Evolutionary conservation across 2,329 filamentous ascomycete genomes (phyloP).

Genomic region (Alternaria metachromatica): DNA sequence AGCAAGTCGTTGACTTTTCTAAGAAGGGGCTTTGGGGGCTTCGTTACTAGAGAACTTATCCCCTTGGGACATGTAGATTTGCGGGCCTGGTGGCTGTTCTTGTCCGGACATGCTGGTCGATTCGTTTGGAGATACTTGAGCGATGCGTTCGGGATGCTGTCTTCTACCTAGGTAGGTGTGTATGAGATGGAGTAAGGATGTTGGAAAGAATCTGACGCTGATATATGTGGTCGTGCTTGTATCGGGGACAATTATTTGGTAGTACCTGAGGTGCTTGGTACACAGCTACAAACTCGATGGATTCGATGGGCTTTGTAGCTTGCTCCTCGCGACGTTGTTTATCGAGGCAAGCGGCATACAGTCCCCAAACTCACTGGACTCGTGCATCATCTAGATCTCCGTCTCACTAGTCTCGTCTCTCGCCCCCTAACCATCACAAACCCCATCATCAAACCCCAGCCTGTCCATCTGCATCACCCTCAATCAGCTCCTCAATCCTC

Average conservation of each 20-base stretch:
- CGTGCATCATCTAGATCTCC: no score
- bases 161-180: not conserved
- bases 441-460: no score
- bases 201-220: not conserved
- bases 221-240: not conserved
- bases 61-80: not conserved
- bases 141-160: not conserved
- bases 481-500: not conserved
- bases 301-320: fast-evolving
- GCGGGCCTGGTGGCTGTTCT: not conserved
- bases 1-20: not conserved
- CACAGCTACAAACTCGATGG: not conserved
- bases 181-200: not conserved
- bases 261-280: not conserved
- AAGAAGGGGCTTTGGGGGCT: not conserved
- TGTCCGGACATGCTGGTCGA: not conserved
- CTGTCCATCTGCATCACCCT: no score
- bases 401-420: no score
- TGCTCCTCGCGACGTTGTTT: not conserved
- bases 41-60: not conserved
- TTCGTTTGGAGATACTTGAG: not conserved
- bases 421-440: no score
- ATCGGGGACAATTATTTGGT: not conserved
- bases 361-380: no score
- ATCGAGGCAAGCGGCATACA: no score